Conservation (phyloP, 2,329 filamentous ascomycete species). For the Aspergillus hortae region DNA sequence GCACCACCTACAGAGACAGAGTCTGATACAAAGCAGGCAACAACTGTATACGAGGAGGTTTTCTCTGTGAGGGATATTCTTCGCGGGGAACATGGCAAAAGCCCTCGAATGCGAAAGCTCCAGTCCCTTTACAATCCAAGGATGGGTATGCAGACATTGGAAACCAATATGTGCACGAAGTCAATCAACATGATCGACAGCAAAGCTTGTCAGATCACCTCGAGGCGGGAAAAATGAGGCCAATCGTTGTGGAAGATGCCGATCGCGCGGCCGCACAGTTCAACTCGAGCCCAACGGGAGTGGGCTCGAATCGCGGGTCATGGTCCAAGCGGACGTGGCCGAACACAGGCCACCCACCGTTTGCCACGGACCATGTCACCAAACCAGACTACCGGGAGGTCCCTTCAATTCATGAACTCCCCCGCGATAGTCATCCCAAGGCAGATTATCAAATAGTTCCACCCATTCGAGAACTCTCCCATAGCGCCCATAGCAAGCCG, state of each 20-base stretch:
- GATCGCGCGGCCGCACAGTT: slow-evolving; percentile 37
- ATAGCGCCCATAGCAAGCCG: slow-evolving; percentile 33
- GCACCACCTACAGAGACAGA: background rate
- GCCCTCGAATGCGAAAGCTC: slow-evolving; percentile 63
- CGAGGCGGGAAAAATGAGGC: slow-evolving; percentile 46
- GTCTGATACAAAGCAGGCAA: slow-evolving; percentile 54
- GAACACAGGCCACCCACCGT: slow-evolving; percentile 32
- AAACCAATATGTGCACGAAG: slow-evolving; percentile 37
- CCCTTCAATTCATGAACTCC: slow-evolving; percentile 38
- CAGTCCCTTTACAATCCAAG: slow-evolving; percentile 79
- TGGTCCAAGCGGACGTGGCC: slow-evolving; percentile 42
- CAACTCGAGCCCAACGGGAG: slow-evolving; percentile 38
- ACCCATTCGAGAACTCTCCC: slow-evolving; percentile 38
- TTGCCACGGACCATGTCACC: slow-evolving; percentile 35
- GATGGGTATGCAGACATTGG: slow-evolving; percentile 52
- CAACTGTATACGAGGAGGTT: slow-evolving; percentile 87
- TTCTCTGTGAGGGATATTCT: slow-evolving; percentile 87
- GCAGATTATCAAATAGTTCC: slow-evolving; percentile 40
- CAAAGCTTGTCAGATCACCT: slow-evolving; percentile 30
- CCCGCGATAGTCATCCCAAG: slow-evolving; percentile 35
- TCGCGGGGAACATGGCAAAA: slow-evolving; percentile 76
- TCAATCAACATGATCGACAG: slow-evolving; percentile 35
- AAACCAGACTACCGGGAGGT: slow-evolving; percentile 41
- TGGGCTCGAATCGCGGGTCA: slow-evolving; percentile 29
- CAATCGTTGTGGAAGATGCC: slow-evolving; percentile 46